Conservation (phyloP, 352 stramenopile species). For the Saprolegnia parasitica region DNA sequence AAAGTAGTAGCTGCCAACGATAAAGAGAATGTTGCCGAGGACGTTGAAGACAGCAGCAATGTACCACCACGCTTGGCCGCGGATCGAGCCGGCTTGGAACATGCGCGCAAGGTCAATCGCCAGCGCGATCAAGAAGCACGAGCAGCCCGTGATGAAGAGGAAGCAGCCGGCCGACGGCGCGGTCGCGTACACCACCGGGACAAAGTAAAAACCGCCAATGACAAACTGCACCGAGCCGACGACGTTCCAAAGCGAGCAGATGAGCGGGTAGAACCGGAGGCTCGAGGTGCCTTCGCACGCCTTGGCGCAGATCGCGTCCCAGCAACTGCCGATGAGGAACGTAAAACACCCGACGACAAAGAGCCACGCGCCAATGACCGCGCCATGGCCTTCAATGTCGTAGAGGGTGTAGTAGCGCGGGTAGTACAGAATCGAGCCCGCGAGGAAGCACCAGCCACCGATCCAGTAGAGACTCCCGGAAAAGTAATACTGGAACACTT, state of each 20-base stretch:
- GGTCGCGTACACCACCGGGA: constrained; percentile 68
- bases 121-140: constrained; percentile 56
- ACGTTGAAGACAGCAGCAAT: constrained; percentile 51
- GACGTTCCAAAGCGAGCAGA: constrained; percentile 57
- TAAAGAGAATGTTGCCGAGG: constrained; percentile 63
- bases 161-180: constrained; percentile 62
- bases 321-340: constrained; percentile 60
- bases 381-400: constrained; percentile 43
- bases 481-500: constrained; percentile 44
- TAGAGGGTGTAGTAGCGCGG: constrained; percentile 60
- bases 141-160: constrained; percentile 65
- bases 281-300: constrained; percentile 41
- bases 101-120: constrained; percentile 45
- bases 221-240: constrained; percentile 68
- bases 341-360: constrained; percentile 70
- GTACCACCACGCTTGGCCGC: constrained; percentile 52
- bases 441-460: constrained; percentile 64
- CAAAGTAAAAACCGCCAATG: constrained; percentile 72
- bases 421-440: constrained; percentile 79
- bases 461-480: constrained; percentile 53
- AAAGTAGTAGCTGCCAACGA: constrained; percentile 77
- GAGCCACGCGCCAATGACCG: constrained; percentile 55
- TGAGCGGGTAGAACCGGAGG: constrained; percentile 53
- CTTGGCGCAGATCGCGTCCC: constrained; percentile 68
- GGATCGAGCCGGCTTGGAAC: constrained; percentile 34